Evolutionary conservation across 169 alveolate genomes (phyloP).

Genomic region (Plasmodium adleri): DNA sequence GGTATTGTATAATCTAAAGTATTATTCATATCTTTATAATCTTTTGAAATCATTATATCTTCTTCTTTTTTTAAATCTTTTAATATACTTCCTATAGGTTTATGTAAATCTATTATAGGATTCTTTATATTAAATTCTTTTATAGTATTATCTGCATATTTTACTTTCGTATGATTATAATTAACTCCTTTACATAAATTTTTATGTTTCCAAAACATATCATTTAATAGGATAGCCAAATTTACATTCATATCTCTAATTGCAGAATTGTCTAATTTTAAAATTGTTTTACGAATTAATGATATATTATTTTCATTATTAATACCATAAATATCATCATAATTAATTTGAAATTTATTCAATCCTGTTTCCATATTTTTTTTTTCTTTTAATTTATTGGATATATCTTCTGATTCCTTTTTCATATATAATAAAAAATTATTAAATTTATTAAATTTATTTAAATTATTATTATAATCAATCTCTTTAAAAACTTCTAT

Average conservation of each 20-base stretch:
- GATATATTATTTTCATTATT: slow-evolving; percentile 6
- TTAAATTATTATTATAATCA: background rate
- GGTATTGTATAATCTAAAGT: background rate
- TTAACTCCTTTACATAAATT: slow-evolving; percentile 35
- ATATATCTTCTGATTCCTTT: background rate
- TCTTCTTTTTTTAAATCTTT: background rate
- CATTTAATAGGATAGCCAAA: slow-evolving; percentile 48
- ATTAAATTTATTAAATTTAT: background rate
- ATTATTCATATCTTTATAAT: background rate
- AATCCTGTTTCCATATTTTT: background rate
- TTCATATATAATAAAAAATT: slow-evolving; percentile 38
- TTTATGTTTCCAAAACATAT: slow-evolving; percentile 44
- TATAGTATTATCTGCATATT: background rate
- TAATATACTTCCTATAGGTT: slow-evolving; percentile 46
- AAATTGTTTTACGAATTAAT: slow-evolving; percentile 13
- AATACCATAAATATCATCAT: background rate
- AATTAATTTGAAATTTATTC: background rate
- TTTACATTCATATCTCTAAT: slow-evolving; percentile 21
- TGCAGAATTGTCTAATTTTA: slow-evolving; percentile 49
- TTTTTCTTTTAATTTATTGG: background rate
- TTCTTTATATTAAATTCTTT: slow-evolving; percentile 1
- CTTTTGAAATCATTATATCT: background rate
- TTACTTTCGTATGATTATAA: slow-evolving; percentile 46
- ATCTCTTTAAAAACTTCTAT: slow-evolving; percentile 6
- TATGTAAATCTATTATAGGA: slow-evolving; percentile 30